Evolutionary conservation across 202 grass and related monocot species (phyloP), one percentile per base, ranked within the genome.

Genomic region (Panicum hallii): DNA sequence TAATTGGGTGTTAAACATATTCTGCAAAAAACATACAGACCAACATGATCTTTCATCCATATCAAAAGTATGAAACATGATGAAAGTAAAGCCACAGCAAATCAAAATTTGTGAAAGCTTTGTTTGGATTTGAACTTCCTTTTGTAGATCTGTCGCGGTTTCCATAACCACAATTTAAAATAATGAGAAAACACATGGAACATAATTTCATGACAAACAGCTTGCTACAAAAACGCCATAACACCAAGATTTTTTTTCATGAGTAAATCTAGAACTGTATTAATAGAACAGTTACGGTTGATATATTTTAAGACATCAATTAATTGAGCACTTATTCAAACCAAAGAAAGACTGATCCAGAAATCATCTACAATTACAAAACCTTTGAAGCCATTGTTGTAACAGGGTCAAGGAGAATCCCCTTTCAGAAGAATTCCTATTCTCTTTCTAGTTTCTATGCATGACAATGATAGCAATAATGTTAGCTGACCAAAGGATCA

Each of bases 371-470:
- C 61, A 28, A 10, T 13, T 80, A 23, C 67, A 86, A 7, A 54
- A 50, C 41, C 46, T 88, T 79, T 64, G 42, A 47, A 49, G 48
- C 40, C 74, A 62, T 68, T 68, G 42, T 60, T 67, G 49, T 68
- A 67, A 42, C 63, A 48, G 54, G 40, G 57, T 56, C 67, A 84
- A 57, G 38, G 61, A 79, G 80, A 63, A 73, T 73, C 12, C 10
- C n/a, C 67, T 58, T 78, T 79, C 69, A 79, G 75, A 88, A 79
- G 30, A 79, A 74, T 67, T 84, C 48, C 30, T 34, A 65, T 36
- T 53, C 28, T 17, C 14, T 54, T 54, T 38, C 47, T 74, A n/a
- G 40, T 54, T 54, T 38, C 47, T 74, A n/a, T 55, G 49, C 49
- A 74, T 40, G 72, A n/a, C 9, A 7, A 5, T 40, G 71, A 74